phyloP scores from a whole-genome alignment of 2,329 filamentous ascomycete species.

The Fusarium setosum region DNA sequence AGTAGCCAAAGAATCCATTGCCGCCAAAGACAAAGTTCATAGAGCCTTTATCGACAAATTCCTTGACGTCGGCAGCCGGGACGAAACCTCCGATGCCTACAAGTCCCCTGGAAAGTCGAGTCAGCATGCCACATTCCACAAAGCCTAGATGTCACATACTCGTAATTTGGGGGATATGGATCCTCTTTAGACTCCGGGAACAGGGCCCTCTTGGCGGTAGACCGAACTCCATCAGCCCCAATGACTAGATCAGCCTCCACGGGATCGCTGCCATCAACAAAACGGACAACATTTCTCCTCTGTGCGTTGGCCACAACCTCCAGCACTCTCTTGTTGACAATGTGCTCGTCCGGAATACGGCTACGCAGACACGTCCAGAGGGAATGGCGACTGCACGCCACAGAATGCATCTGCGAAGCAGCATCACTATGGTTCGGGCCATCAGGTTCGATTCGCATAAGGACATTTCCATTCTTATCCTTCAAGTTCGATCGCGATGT shows the following conservation, averaged over 20 bases:
- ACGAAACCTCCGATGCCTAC: constrained; percentile 23
- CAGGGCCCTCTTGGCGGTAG: constrained; percentile 32
- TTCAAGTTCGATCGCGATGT: constrained; percentile 36
- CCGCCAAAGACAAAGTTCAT: constrained; percentile 23
- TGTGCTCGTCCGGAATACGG: constrained; percentile 31
- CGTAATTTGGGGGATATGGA: constrained; percentile 37
- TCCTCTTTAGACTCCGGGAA: constrained; percentile 35
- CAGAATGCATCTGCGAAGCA: constrained; percentile 26
- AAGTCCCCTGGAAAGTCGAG: constrained; percentile 2
- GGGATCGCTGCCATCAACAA: constrained; percentile 33
- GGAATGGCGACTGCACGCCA: constrained; percentile 38
- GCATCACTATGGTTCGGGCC: not conserved
- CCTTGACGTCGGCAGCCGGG: not conserved
- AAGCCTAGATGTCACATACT: constrained; percentile 22
- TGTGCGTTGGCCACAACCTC: constrained; percentile 25
- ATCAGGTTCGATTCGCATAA: constrained; percentile 32
- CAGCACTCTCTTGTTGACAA: constrained; percentile 35
- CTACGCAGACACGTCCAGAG: constrained; percentile 38
- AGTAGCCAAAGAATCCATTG: constrained; percentile 16
- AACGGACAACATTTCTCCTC: constrained; percentile 31
- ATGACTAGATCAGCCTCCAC: constrained; percentile 40
- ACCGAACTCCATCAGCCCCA: constrained; percentile 40
- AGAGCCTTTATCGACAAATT: constrained; percentile 13
- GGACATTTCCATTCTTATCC: constrained; percentile 35
- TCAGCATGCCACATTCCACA: not conserved